These are phyloP conservation scores for Martensiomyces pterosporus DNA, from an alignment of 192 early-diverging fungal species.

Conservation along the genomic window DNA sequence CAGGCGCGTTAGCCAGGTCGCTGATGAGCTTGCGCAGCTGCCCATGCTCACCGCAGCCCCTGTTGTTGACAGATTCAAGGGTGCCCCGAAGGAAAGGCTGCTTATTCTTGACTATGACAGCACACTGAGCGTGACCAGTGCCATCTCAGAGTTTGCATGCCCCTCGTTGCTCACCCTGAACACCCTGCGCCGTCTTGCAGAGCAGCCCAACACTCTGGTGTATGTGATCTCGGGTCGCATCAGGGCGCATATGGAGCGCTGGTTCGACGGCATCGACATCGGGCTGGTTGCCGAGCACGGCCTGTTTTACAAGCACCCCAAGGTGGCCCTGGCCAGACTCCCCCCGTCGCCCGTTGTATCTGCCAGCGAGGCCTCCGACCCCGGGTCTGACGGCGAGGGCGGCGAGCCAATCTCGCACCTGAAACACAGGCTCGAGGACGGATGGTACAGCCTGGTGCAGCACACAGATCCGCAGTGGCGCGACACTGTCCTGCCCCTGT, in stretches of 20 bases:
- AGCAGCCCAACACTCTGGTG: constrained; percentile 82
- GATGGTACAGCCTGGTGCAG: constrained; percentile 86
- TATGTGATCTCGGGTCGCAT: constrained; percentile 95
- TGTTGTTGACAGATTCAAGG: not conserved
- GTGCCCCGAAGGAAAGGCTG: constrained; percentile 45
- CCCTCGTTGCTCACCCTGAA: constrained; percentile 73
- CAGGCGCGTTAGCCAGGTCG: constrained; percentile 53
- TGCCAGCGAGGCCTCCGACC: constrained; percentile 1
- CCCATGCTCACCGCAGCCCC: constrained; percentile 25
- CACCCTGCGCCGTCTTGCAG: constrained; percentile 63
- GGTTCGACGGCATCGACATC: constrained; percentile 84
- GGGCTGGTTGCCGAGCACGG: constrained; percentile 98
- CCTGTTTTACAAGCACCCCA: constrained; percentile 94
- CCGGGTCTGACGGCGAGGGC: not conserved
- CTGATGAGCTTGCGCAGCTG: constrained; percentile 44
- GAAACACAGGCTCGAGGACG: constrained; percentile 10
- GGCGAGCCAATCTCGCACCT: constrained; percentile 1
- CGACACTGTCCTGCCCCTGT: constrained; percentile 86
- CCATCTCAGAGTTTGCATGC: constrained; percentile 89
- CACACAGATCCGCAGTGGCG: constrained; percentile 89
- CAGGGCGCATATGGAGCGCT: constrained; percentile 80
- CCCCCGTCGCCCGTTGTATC: constrained; percentile 7
- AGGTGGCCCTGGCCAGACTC: constrained; percentile 15
- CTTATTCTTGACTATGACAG: constrained; percentile 97
- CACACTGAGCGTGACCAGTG: constrained; percentile 81